Percentiles rank a stretch among this genome's conserved stretches.
Conservation (phyloP, 352 stramenopile species). For the Globisporangium megalacanthum region DNA sequence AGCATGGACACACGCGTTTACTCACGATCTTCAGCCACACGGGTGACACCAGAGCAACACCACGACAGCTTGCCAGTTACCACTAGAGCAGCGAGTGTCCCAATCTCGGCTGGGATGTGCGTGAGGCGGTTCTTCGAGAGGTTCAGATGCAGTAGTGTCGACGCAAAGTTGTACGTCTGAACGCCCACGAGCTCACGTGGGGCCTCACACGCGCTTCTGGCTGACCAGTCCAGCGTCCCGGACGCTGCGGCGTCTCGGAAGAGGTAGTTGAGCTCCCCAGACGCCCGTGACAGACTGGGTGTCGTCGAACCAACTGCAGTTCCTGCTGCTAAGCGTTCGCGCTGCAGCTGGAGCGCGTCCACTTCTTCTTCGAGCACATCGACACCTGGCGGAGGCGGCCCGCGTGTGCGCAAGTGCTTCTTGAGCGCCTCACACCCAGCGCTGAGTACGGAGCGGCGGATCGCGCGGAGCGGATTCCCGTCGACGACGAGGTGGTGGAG, state of each 20-base stretch:
- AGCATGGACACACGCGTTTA: background rate
- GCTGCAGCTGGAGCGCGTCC: constrained; percentile 41
- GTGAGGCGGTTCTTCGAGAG: constrained; percentile 63
- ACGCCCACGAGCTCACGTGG: constrained; percentile 22
- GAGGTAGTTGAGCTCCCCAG: constrained; percentile 19
- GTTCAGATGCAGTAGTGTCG: constrained; percentile 56
- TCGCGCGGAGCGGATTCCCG: constrained; percentile 69
- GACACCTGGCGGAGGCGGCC: constrained; percentile 40
- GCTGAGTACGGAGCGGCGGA: constrained; percentile 57
- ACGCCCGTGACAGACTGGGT: background rate
- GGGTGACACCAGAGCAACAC: background rate
- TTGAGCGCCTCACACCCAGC: constrained; percentile 74
- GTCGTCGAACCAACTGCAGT: background rate
- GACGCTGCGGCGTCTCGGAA: constrained; percentile 61
- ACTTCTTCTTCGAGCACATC: constrained; percentile 68
- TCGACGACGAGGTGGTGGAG: constrained; percentile 74
- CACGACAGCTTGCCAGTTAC: constrained; percentile 12
- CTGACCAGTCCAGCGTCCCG: constrained; percentile 41
- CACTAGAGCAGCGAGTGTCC: constrained; percentile 38
- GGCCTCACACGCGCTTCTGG: constrained; percentile 22
- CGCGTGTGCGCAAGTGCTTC: constrained; percentile 75
- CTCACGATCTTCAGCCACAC: background rate
- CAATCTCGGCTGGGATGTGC: constrained; percentile 35
- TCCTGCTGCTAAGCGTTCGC: constrained; percentile 5
- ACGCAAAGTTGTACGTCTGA: constrained; percentile 32